Evolutionary conservation across 2,329 filamentous ascomycete species (phyloP).

Genomic region (Alternaria brassicicola): DNA sequence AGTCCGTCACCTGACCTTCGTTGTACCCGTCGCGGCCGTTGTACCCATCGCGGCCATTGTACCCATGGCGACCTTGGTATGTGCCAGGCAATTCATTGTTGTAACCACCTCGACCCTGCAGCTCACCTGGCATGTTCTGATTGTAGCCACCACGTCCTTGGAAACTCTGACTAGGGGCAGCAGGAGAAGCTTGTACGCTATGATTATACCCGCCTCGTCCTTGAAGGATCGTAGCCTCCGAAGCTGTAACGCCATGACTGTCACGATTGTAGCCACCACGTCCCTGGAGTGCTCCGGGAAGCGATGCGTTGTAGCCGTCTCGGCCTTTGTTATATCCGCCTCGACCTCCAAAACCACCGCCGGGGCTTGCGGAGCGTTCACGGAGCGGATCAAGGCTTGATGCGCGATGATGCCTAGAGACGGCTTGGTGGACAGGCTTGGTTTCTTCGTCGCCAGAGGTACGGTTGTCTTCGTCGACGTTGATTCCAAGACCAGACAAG

Average conservation of each 20-base stretch:
- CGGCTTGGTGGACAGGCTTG: constrained; percentile 37
- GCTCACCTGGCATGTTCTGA: constrained; percentile 31
- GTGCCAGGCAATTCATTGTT: constrained; percentile 37
- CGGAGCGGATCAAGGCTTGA: constrained; percentile 36
- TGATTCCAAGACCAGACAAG: constrained; percentile 43
- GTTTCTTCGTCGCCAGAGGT: constrained; percentile 36
- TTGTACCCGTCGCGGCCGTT: too few relatives aligned
- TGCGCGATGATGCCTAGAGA: constrained; percentile 38
- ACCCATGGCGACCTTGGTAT: constrained; percentile 46
- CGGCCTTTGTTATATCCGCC: constrained; percentile 45
- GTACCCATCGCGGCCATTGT: too few relatives aligned
- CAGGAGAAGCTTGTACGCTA: constrained; percentile 24
- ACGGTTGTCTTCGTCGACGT: constrained; percentile 41
- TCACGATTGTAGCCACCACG: constrained; percentile 40
- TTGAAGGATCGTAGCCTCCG: constrained; percentile 29
- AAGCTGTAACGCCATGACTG: constrained; percentile 21
- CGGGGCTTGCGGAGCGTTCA: constrained; percentile 42
- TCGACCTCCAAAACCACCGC: constrained; percentile 39
- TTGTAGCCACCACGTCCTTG: constrained; percentile 42
- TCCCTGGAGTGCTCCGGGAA: constrained; percentile 38
- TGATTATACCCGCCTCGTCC: constrained; percentile 24
- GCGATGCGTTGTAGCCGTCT: constrained; percentile 43
- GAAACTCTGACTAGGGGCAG: constrained; percentile 25
- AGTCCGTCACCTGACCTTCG: constrained; percentile 35
- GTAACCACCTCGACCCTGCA: constrained; percentile 42